Percentiles rank a stretch among this genome's conserved stretches.
These are phyloP conservation scores for Porphyrellus sp. DNA, from an alignment of 1,284 basidiomycete species.

Conservation along the genomic window DNA sequence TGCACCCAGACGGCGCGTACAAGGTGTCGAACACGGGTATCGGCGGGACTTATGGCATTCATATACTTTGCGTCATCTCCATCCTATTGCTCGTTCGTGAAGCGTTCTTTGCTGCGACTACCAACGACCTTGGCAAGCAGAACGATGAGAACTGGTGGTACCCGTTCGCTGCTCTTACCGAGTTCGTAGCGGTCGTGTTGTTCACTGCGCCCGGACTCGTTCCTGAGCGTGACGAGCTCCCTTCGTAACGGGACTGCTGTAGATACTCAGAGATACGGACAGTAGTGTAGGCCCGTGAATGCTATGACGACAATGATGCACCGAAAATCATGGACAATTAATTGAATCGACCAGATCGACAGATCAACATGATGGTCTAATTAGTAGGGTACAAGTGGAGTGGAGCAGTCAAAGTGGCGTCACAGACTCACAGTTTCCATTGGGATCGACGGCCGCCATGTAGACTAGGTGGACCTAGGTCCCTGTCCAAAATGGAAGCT, in stretches of 20 bases:
- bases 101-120: conserved; percentile 40
- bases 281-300: background rate
- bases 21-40: conserved; percentile 22
- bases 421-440: too few species aligned
- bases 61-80: conserved; percentile 39
- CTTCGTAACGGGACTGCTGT: conserved; percentile 15
- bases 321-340: background rate
- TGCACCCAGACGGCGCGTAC: conserved; percentile 20
- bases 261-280: background rate
- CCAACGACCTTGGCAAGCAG: conserved; percentile 28
- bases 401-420: too few species aligned
- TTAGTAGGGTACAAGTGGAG: too few species aligned
- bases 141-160: conserved; percentile 46
- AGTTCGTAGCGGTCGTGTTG: conserved; percentile 42
- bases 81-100: conserved; percentile 43
- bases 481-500: too few species aligned
- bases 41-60: conserved; percentile 35
- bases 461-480: too few species aligned
- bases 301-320: background rate
- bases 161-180: conserved; percentile 44
- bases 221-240: conserved; percentile 34
- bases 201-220: conserved; percentile 44
- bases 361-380: too few species aligned
- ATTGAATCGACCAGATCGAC: background rate
- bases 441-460: too few species aligned